phyloP scores from a whole-genome alignment of 805 yeast genomes.

The Kuraishia cidri region DNA sequence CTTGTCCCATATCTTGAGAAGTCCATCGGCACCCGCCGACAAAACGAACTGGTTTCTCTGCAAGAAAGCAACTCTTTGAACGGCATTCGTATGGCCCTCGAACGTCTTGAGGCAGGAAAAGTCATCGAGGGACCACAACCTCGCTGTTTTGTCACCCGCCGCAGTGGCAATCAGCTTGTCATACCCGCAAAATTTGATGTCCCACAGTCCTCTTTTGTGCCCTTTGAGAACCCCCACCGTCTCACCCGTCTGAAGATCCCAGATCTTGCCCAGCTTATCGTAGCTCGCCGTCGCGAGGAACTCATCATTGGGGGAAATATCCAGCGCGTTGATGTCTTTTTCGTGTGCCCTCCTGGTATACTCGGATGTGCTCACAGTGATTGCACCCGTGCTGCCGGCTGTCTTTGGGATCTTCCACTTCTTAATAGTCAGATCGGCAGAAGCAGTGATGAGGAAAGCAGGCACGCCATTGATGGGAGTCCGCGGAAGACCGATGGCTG shows the following conservation, averaged over 20 bases:
- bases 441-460: slow-evolving; percentile 68
- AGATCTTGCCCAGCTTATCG: slow-evolving; percentile 84
- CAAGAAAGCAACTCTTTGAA: slow-evolving; percentile 71
- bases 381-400: slow-evolving; percentile 7
- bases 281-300: slow-evolving; percentile 89
- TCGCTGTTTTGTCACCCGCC: slow-evolving; percentile 89
- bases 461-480: slow-evolving; percentile 39
- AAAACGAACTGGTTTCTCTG: slow-evolving; percentile 60
- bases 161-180: slow-evolving; percentile 74
- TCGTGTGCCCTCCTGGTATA: slow-evolving; percentile 96
- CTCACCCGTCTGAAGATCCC: slow-evolving; percentile 87
- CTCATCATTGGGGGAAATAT: slow-evolving; percentile 85
- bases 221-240: slow-evolving; percentile 77
- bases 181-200: slow-evolving; percentile 69
- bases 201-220: slow-evolving; percentile 95
- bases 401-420: slow-evolving; percentile 69
- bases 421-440: slow-evolving; percentile 78
- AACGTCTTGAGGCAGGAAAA: slow-evolving; percentile 72
- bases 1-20: slow-evolving; percentile 85
- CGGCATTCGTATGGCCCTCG: slow-evolving; percentile 92
- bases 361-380: slow-evolving; percentile 50
- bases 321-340: slow-evolving; percentile 87
- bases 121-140: slow-evolving; percentile 81
- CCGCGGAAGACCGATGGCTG: slow-evolving; percentile 72
- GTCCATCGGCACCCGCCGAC: slow-evolving; percentile 90